Conservation (phyloP, 2,329 filamentous ascomycete genomes). For the Penicillium oxalicum region DNA sequence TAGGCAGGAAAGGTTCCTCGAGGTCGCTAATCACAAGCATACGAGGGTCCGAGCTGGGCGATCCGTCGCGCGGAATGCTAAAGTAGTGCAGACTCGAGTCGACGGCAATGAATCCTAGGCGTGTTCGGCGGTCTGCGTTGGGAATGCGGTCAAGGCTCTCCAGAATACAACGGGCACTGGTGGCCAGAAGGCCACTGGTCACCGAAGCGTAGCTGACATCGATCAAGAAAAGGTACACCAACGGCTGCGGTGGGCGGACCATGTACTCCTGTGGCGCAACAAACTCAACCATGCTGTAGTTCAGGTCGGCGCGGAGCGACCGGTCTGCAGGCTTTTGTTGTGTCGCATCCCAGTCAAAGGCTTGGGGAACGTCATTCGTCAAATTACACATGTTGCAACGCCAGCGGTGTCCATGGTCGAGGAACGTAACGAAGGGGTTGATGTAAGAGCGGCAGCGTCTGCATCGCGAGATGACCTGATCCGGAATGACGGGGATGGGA, state of each 20-base stretch:
- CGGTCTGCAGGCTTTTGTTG: slow-evolving; percentile 86
- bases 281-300: slow-evolving; percentile 95
- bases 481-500: slow-evolving; percentile 81
- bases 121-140: slow-evolving; percentile 89
- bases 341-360: slow-evolving; percentile 95
- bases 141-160: slow-evolving; percentile 95
- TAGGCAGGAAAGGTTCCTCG: slow-evolving; percentile 92
- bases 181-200: slow-evolving; percentile 84
- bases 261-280: slow-evolving; percentile 98
- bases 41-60: slow-evolving; percentile 75
- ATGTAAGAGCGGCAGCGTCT: slow-evolving; percentile 94
- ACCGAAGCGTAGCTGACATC: slow-evolving; percentile 90
- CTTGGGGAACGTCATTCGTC: slow-evolving; percentile 97
- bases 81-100: slow-evolving; percentile 96
- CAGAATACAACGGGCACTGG: slow-evolving; percentile 84
- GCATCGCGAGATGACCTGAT: slow-evolving; percentile 96
- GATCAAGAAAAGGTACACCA: slow-evolving; percentile 93
- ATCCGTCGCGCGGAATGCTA: slow-evolving; percentile 79
- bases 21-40: slow-evolving; percentile 95
- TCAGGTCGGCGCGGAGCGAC: slow-evolving; percentile 87
- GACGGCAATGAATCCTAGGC: slow-evolving; percentile 90
- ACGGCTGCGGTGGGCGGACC: slow-evolving; percentile 90
- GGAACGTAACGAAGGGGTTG: slow-evolving; percentile 92
- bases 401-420: slow-evolving; percentile 96
- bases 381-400: slow-evolving; percentile 99